Evolutionary conservation across 108 stramenopile genomes (phyloP).

Genomic region (Cyclostephanos tholiformis): DNA sequence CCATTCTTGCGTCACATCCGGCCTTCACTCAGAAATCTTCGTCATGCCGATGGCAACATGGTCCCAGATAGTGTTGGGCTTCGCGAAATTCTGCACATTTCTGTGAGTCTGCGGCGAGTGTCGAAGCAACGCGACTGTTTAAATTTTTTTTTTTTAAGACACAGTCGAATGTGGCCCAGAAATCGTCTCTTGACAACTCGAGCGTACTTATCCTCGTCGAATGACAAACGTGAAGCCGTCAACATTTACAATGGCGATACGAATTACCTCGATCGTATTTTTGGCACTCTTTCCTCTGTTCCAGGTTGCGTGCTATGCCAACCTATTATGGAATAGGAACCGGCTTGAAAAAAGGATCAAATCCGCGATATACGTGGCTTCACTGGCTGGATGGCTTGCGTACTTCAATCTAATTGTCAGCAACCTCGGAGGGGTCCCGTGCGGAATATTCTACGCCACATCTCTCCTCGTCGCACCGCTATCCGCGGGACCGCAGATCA

Average conservation of each 20-base stretch:
- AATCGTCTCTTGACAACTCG: too few relatives aligned
- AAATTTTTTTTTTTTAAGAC: too few relatives aligned
- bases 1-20: too few relatives aligned
- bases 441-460: conserved; percentile 34
- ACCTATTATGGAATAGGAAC: conserved; percentile 22
- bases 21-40: too few relatives aligned
- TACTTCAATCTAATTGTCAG: conserved; percentile 45
- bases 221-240: neutral
- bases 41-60: too few relatives aligned
- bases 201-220: too few relatives aligned
- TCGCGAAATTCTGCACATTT: too few relatives aligned
- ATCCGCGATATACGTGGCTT: conserved; percentile 21
- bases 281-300: conserved; percentile 31
- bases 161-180: too few relatives aligned
- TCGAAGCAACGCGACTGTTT: too few relatives aligned
- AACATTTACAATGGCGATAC: conserved; percentile 1
- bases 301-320: conserved; percentile 18
- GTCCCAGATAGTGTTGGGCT: too few relatives aligned
- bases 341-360: conserved; percentile 30
- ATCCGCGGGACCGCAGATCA: conserved; percentile 37
- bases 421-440: conserved; percentile 18
- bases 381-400: conserved; percentile 49
- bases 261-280: conserved; percentile 16
- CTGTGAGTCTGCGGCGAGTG: too few relatives aligned
- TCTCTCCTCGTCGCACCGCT: conserved; percentile 37